phyloP scores from a whole-genome alignment of 2,329 filamentous ascomycete genomes.

The Beauveria sp. region DNA sequence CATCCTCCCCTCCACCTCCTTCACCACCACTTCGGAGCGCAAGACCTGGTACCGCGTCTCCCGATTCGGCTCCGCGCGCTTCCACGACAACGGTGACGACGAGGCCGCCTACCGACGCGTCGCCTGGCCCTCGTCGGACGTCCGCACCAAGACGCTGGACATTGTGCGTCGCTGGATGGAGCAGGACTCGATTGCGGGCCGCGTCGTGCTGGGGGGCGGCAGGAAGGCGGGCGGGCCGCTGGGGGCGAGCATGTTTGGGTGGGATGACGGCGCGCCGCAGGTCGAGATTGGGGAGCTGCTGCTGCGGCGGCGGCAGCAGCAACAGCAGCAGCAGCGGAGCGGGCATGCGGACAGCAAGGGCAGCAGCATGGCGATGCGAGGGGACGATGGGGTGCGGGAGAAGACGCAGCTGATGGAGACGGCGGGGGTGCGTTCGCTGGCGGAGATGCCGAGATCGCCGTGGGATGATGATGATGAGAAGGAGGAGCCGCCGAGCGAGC shows the following conservation, averaged over 20 bases:
- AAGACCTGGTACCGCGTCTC: constrained; percentile 60
- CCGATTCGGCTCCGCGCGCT: constrained; percentile 49
- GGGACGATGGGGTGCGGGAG: too few species aligned
- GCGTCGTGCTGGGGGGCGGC: constrained; percentile 31
- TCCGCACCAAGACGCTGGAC: constrained; percentile 46
- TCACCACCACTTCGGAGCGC: constrained; percentile 47
- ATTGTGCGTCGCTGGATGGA: constrained; percentile 61
- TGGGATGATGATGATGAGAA: background rate
- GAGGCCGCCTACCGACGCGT: constrained; percentile 53
- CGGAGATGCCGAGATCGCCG: constrained; percentile 4
- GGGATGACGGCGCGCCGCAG: constrained; percentile 46
- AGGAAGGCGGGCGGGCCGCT: constrained; percentile 24
- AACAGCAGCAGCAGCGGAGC: background rate
- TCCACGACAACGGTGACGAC: constrained; percentile 43
- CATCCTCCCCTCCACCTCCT: constrained; percentile 40
- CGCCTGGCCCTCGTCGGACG: constrained; percentile 47
- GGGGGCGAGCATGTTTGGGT: constrained; percentile 50
- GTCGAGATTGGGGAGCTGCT: constrained; percentile 37
- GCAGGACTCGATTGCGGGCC: constrained; percentile 51
- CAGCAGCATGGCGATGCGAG: too few species aligned
- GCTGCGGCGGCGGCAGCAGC: constrained; percentile 21
- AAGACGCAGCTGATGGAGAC: constrained; percentile 20
- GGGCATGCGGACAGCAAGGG: too few species aligned
- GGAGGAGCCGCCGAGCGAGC: background rate
- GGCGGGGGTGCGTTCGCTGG: background rate